Evolutionary conservation across 2,329 filamentous ascomycete species (phyloP).

Genomic region (Fusarium piperis): DNA sequence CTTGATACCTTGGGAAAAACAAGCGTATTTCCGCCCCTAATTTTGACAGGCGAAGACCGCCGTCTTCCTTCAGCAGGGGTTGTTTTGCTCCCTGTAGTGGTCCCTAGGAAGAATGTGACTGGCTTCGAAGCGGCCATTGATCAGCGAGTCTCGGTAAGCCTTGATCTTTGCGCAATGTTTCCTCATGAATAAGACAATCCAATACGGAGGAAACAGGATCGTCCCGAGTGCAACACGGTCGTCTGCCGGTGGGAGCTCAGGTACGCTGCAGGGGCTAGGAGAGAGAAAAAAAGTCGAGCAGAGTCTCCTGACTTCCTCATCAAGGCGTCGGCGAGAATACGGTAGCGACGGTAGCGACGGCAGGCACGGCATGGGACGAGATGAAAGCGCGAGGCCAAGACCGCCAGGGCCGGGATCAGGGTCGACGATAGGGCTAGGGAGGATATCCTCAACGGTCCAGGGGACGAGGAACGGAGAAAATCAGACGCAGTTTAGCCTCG

Average conservation of each 20-base stretch:
- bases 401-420: constrained; percentile 20
- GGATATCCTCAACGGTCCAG: neutral
- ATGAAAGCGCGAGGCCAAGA: neutral
- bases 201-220: constrained; percentile 1
- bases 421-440: constrained; percentile 20
- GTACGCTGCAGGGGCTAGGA: neutral
- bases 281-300: neutral
- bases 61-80: neutral
- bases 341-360: constrained; percentile 28
- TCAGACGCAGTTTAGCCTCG: constrained; percentile 7
- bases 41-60: neutral
- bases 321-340: constrained; percentile 4
- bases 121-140: neutral
- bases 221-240: constrained; percentile 2
- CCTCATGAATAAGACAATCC: neutral
- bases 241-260: neutral
- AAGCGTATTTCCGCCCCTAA: neutral
- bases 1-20: neutral
- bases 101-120: neutral
- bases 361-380: constrained; percentile 13
- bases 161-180: neutral
- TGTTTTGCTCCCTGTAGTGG: neutral
- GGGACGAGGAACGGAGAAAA: neutral
- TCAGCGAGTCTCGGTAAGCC: neutral
- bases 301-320: constrained; percentile 20